Evolutionary conservation across 176 grass and related monocot genomes (phyloP), one percentile per base, ranked within the genome.

Genomic region (Hsuehochloa calcarea): DNA sequence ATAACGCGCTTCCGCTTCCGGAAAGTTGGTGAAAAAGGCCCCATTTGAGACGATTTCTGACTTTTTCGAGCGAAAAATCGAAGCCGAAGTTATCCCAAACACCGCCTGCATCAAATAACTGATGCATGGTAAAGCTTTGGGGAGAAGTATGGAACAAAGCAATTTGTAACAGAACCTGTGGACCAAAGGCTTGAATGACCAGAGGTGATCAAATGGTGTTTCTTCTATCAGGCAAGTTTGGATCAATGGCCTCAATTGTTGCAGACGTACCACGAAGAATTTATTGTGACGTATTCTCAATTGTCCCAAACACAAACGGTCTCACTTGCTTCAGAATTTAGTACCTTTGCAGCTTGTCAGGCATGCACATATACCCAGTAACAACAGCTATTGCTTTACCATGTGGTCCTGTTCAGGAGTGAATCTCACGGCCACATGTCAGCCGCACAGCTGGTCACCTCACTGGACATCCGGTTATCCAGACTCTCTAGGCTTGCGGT

Each of bases 401-500:
- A 77, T 34, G 58, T 23, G 26, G 81, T 71, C 10, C 64, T 69
- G 59, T 40, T 78, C 14, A 25, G 27, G 31, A 72, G 40, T 49
- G 85, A 55, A 65, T 85, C 75, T 66, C 77, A 87, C 45, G 69
- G 60, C 93, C 95, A 93, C 69, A 80, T 73, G 82, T 84, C 82
- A n/a, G n/a, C 65, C 2, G 65, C 51, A 14, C 81, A 85, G 74
- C 72, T 72, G 9, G 73, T 78, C 17, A 68, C 67, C 80, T 94
- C 85, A 1, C 75, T 69, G 5, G 79, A 77, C 59, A 86, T 73
- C 35, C 70, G 29, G 64, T 83, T 92, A 39, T 92, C 85, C 14
- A 85, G 69, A 70, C 71, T 74, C 47, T 90, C 82, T 9, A 87
- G 14, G 43, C 81, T 73, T 70, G 81, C 70, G 23, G 88, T 64